Base-by-base conservation (phyloP, 2,329 filamentous ascomycete genomes). In the Fusarium abutilonis region DNA sequence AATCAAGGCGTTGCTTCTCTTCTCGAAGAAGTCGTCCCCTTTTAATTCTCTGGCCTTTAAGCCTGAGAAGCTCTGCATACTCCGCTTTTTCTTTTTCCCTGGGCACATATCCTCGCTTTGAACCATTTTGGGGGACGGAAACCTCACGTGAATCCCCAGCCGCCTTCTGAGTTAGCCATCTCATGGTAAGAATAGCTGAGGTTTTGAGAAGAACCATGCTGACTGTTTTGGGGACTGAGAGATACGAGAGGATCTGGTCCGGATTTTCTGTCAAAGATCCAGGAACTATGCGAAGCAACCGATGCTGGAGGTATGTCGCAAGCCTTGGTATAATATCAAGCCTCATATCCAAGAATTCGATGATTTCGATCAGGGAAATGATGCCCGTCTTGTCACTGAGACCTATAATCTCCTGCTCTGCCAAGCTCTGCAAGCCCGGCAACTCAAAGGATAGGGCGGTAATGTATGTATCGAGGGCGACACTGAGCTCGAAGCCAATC, bases 221-320 rank as follows among this genome's bases (percentile, higher is more conserved):
- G 26, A 31, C 26, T 4, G 40, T 43, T 3, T 11, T 17, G 26
- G 28, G 15, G 9, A 9, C 11, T 6, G 15, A 9, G 2, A 36
- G 15, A 17, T 11, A 8, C 9, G 10, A 11, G 9, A 17, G 15
- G 4, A 36, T 36, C 3, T 17, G 6, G 6, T 19, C 15, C 9
- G 5, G 4, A 1, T 0, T 13, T 36, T 17, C 15, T 9, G 15
- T 9, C 0, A 1, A 5, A 9, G n/a, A 17, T 6, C 15, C 34
- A 19, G 9, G 10, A 10, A 8, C 4, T 11, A n/a, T n/a, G 5
- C 23, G 23, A 8, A 36, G 34, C 15, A 36, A 9, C 10, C 34
- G 34, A 36, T 15, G 11, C 34, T 36, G n/a, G 5, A 36, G 34
- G 9, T 36, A 36, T 4, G 9, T 17, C 4, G 34, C 15, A 6